Base-by-base conservation (phyloP, 2,329 filamentous ascomycete genomes). In the Pyricularia grisea region DNA sequence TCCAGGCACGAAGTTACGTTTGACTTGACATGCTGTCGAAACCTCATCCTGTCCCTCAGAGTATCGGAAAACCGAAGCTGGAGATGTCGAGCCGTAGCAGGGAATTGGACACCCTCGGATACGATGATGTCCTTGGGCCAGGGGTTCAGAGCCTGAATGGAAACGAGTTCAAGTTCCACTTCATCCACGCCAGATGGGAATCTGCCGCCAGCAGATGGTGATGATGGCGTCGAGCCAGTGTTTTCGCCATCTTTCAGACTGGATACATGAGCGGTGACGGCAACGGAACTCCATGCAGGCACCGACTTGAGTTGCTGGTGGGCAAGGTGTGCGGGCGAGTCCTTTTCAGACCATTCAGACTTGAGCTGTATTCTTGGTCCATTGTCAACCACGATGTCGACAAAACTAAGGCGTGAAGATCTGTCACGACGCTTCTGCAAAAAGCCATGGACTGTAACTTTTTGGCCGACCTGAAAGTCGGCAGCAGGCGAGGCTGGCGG, bases 101-200 rank as follows among this genome's bases (percentile, higher is more conserved):
- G 85, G 74, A 95, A 97, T 0, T 88, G 84, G 1, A 90, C 91
- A 66, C 91, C 89, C 20, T 88, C 81, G 1, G 90, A 91, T 71
- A 96, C 87, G 70, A 95, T 89, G 69, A 97, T 88, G 71, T 94
- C 87, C 63, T 86, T 86, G 0, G 91, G 88, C 68, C 96, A 92
- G 0, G 85, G 80, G 73, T 94, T 94, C 4, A 97, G 83, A 67
- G 87, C 84, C 63, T 87, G 81, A 10, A 97, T 84, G 3, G 84
- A 83, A 65, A 85, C 80, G 23, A 93, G 78, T 5, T 84, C 81
- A 67, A 95, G 78, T 73, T 93, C 90, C 70, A 88, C 75, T 3
- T 71, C 71, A 12, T 72, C 70, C 25, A 74, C 69, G 3, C 72
- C 69, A 31, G 71, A 20, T 10, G 74, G 74, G 63, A 74, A 74